phyloP scores from a whole-genome alignment of 1,139 yeast genomes.

The Kodamaea suecica region DNA sequence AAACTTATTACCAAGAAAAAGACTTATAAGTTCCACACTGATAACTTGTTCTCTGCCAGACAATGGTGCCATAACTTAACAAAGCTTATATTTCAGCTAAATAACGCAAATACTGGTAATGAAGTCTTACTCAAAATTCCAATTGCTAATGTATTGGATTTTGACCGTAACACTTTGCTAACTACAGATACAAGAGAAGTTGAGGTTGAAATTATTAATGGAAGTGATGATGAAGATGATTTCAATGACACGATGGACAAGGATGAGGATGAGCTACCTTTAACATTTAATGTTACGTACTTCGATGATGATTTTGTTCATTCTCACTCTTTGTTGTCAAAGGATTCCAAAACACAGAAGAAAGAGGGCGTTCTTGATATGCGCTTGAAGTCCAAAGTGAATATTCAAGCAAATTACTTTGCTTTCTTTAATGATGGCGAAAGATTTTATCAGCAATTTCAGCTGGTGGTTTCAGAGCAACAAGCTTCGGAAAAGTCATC shows the following conservation, averaged over 20 bases:
- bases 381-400: constrained; percentile 39
- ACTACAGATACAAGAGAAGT: constrained; percentile 6
- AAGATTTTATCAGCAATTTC: constrained; percentile 25
- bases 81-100: constrained; percentile 62
- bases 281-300: constrained; percentile 24
- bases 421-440: constrained; percentile 53
- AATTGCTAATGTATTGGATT: constrained; percentile 58
- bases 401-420: constrained; percentile 59
- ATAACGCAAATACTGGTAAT: constrained; percentile 65
- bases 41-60: constrained; percentile 66
- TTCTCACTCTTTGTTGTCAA: too few species aligned
- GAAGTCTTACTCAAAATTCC: constrained; percentile 81
- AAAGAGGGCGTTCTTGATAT: constrained; percentile 13
- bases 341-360: constrained; percentile 10
- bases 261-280: constrained; percentile 19
- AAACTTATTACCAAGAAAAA: constrained; percentile 55
- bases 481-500: constrained; percentile 3
- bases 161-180: constrained; percentile 39
- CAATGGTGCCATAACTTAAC: constrained; percentile 77
- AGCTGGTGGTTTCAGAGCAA: constrained; percentile 18
- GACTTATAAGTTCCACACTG: constrained; percentile 68
- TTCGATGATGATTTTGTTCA: constrained; percentile 11
- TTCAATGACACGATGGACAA: constrained; percentile 11
- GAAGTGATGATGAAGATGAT: constrained; percentile 11
- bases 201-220: constrained; percentile 11